These are phyloP conservation scores for Aureobasidium namibiae DNA, from an alignment of 2,329 filamentous ascomycete genomes.

Conservation along the genomic window DNA sequence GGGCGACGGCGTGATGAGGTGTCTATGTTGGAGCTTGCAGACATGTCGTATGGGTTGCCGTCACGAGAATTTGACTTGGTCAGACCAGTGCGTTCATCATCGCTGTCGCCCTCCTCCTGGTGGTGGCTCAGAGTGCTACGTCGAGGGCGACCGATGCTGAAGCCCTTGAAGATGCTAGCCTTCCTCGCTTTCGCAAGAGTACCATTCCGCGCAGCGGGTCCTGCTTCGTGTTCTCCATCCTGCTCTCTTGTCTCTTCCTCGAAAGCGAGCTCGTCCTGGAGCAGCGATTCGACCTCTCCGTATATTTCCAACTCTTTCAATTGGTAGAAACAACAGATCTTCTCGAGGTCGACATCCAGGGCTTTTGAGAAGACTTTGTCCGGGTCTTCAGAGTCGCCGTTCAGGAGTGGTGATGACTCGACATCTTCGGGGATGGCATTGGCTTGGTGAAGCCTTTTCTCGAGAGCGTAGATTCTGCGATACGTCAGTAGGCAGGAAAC, in stretches of 20 bases:
- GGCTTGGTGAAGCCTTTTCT: slow-evolving; percentile 67
- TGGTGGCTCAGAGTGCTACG: slow-evolving; percentile 35
- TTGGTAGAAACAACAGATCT: slow-evolving; percentile 84
- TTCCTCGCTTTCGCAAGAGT: slow-evolving; percentile 30
- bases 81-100: slow-evolving; percentile 45
- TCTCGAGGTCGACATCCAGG: slow-evolving; percentile 83
- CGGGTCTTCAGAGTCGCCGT: slow-evolving; percentile 55
- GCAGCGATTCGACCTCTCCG: slow-evolving; percentile 68
- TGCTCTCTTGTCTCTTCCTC: slow-evolving; percentile 46
- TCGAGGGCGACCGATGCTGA: slow-evolving; percentile 37
- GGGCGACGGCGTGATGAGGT: slow-evolving; percentile 1
- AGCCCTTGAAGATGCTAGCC: slow-evolving; percentile 46
- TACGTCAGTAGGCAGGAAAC: not conserved
- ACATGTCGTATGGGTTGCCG: slow-evolving; percentile 13
- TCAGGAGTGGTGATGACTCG: slow-evolving; percentile 78
- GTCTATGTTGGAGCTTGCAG: slow-evolving; percentile 7
- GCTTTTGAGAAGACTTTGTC: slow-evolving; percentile 75
- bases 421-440: slow-evolving; percentile 53
- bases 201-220: not conserved
- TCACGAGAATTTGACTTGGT: slow-evolving; percentile 28
- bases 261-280: slow-evolving; percentile 63
- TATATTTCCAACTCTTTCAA: slow-evolving; percentile 83
- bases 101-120: slow-evolving; percentile 46
- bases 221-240: not conserved
- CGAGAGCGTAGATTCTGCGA: slow-evolving; percentile 81